These are phyloP conservation scores for Cercospora sesami DNA, from an alignment of 2,329 filamentous ascomycete species.

Conservation along the genomic window DNA sequence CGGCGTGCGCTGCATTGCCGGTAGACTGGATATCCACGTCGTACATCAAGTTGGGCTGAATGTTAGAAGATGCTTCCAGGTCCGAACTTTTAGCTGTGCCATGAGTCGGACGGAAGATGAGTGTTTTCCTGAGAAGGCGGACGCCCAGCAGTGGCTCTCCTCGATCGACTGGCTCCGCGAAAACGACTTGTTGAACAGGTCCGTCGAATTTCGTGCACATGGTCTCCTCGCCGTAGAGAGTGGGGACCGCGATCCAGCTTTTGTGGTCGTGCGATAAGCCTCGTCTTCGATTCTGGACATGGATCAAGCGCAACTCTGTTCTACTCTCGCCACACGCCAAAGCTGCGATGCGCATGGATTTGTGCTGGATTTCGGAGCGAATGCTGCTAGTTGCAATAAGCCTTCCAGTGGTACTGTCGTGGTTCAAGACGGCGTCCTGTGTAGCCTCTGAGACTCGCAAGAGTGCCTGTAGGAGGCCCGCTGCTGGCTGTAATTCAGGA, in stretches of 20 bases:
- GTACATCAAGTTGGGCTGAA: slow-evolving; percentile 59
- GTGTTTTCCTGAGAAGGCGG: slow-evolving; percentile 48
- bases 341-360: slow-evolving; percentile 39
- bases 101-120: slow-evolving; percentile 50
- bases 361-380: slow-evolving; percentile 43
- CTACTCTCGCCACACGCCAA: slow-evolving; percentile 55
- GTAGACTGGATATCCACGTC: slow-evolving; percentile 55
- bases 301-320: slow-evolving; percentile 58
- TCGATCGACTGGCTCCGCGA: slow-evolving; percentile 48
- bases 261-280: slow-evolving; percentile 55
- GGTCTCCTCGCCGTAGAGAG: slow-evolving; percentile 50
- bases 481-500: slow-evolving; percentile 32
- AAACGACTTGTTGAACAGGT: slow-evolving; percentile 57
- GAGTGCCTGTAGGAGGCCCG: slow-evolving; percentile 21
- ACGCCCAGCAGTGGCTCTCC: slow-evolving; percentile 52
- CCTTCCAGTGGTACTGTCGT: slow-evolving; percentile 45
- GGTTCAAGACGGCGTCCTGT: slow-evolving; percentile 33
- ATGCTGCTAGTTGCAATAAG: slow-evolving; percentile 60
- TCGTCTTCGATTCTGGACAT: slow-evolving; percentile 54
- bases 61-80: slow-evolving; percentile 46
- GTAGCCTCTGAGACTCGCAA: slow-evolving; percentile 38
- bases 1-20: slow-evolving; percentile 58
- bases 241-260: slow-evolving; percentile 51
- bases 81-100: slow-evolving; percentile 17
- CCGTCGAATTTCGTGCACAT: slow-evolving; percentile 58